Evolutionary conservation across 257 asterid genomes (phyloP).

Genomic region (Anisodus tanguticus): DNA sequence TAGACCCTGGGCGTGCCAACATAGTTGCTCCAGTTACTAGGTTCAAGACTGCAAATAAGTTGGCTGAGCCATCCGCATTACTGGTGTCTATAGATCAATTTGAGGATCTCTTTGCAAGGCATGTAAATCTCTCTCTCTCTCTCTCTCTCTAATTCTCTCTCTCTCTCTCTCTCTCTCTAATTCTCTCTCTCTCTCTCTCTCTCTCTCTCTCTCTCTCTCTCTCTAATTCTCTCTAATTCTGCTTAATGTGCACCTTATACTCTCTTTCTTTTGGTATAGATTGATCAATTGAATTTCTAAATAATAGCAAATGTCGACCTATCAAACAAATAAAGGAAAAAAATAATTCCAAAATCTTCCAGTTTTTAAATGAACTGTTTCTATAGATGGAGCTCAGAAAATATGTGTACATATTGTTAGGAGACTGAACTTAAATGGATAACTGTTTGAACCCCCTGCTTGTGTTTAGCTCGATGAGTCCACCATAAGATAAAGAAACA

Average conservation of each 20-base stretch:
- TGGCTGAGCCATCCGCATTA: constrained; percentile 63
- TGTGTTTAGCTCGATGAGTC: not conserved
- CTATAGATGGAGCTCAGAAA: not conserved
- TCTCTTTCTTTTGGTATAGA: not conserved
- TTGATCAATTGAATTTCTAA: not conserved
- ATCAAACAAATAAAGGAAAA: constrained; percentile 9
- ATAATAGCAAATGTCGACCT: constrained; percentile 1
- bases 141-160: not conserved
- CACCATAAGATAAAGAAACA: not conserved
- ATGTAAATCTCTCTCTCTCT: constrained; percentile 39
- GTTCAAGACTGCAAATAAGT: constrained; percentile 54
- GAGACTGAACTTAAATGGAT: not conserved
- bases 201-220: constrained; percentile 21
- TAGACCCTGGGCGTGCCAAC: constrained; percentile 89
- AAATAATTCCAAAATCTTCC: not conserved
- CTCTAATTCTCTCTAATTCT: not conserved
- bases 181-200: constrained; percentile 24
- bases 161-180: constrained; percentile 8
- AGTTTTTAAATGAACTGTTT: not conserved
- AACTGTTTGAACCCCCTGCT: not conserved
- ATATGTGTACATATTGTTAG: not conserved
- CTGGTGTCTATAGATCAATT: constrained; percentile 74
- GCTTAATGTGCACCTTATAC: constrained; percentile 5
- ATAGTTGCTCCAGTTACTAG: constrained; percentile 81
- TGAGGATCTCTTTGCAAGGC: constrained; percentile 76